Percentiles rank a stretch among this genome's conserved stretches.
phyloP scores from a whole-genome alignment of 768 basidiomycete genomes.

The Amanita rimosa region DNA sequence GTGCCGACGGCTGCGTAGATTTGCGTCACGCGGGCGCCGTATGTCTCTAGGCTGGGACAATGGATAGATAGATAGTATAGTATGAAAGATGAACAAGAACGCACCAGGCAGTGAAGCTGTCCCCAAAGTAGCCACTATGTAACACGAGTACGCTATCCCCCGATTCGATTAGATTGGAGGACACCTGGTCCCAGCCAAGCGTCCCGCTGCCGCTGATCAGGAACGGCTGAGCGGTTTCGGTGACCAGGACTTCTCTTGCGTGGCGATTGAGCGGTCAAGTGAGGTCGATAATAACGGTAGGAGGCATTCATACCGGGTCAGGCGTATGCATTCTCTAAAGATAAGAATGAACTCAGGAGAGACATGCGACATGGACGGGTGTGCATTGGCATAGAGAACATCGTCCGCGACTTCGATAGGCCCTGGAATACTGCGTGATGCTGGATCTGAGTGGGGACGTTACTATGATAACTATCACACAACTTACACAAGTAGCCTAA shows the following conservation, averaged over 20 bases:
- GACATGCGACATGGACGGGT: constrained; percentile 82
- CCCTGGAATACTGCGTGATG: constrained; percentile 44
- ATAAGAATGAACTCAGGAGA: constrained; percentile 80
- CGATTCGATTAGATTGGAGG: constrained; percentile 80
- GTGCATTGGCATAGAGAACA: constrained; percentile 62
- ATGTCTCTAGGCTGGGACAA: constrained; percentile 68
- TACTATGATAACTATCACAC: background rate
- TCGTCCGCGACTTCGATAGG: constrained; percentile 51
- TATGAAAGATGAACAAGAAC: constrained; percentile 11
- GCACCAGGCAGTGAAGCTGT: constrained; percentile 81
- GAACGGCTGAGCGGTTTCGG: constrained; percentile 78
- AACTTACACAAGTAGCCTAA: constrained; percentile 43
- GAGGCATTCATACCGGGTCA: constrained; percentile 49
- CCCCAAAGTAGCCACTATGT: constrained; percentile 90
- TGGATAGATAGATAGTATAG: background rate
- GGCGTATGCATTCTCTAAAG: constrained; percentile 81
- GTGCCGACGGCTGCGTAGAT: constrained; percentile 76
- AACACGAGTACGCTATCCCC: constrained; percentile 76
- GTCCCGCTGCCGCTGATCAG: constrained; percentile 92
- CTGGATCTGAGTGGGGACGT: constrained; percentile 7
- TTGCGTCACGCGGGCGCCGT: constrained; percentile 82
- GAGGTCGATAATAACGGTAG: background rate
- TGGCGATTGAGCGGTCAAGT: constrained; percentile 2
- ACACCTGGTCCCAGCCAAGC: constrained; percentile 94
- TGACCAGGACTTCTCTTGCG: constrained; percentile 62